Evolutionary conservation across 73 alveolate genomes (phyloP), one percentile per base, ranked within the genome.

Genomic region (Effrenium voratum): DNA sequence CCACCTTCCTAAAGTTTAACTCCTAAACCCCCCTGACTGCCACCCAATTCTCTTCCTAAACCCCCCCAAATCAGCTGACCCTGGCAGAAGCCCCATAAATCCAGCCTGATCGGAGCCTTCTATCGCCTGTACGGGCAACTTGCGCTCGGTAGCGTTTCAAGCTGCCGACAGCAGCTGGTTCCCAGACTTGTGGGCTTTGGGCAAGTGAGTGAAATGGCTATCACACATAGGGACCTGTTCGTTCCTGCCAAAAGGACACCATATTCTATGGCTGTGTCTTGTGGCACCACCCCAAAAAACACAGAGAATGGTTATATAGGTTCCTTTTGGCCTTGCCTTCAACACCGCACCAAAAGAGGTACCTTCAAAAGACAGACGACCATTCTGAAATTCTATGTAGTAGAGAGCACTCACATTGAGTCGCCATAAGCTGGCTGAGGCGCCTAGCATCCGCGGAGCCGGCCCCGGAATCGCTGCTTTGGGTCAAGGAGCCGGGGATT

Each of bases 401-500:
- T 2, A 57, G 1, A 30, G 16, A 57, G 72, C 72, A 57, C 28
- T 30, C 28, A 57, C 6, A 0, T 22, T 2, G 72, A 30, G 72
- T 22, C 79, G 40, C 30, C 43, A 40, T 66, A 16, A 30, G 79
- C 16, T n/a, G 44, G 63, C 88, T 30, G 41, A 80, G 91, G 91
- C 73, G 92, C 2, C 50, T 82, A 13, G 92, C 92, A 82, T 46
- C 92, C 1, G 75, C 46, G 49, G 92, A 50, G 28, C 46, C 46
- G 32, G 12, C 92, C 0, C 75, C 92, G 3, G 92, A 82, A 49
- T 82, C 46, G 46, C 49, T 82, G 92, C 75, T 49, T 72, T 82
- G 92, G 92, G 73, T 50, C 75, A 82, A 82, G 92, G 92, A 82
- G 75, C 30, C 26, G 43, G 24, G 63, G 19, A 8, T 52, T 52